These are phyloP conservation scores for Phytophthora pseudosyringae DNA, from an alignment of 352 stramenopile genomes.

Conservation along the genomic window DNA sequence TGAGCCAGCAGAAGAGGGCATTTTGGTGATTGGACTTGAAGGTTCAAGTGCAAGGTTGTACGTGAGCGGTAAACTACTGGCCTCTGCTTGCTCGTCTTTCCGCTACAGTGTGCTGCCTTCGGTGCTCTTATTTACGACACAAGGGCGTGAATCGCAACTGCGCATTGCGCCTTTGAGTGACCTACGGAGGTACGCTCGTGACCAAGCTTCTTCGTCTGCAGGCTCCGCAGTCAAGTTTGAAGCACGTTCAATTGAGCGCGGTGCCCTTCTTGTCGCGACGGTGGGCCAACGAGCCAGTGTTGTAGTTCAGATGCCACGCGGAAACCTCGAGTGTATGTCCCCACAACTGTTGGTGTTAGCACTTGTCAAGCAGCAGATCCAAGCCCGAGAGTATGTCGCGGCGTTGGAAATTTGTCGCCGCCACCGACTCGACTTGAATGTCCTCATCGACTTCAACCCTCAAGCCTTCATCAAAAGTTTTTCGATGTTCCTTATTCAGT, in stretches of 20 bases:
- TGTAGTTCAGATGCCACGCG: conserved; percentile 77
- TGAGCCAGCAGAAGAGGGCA: neutral
- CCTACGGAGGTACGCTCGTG: conserved; percentile 15
- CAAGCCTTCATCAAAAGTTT: conserved; percentile 51
- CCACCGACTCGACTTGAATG: conserved; percentile 79
- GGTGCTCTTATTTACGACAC: conserved; percentile 69
- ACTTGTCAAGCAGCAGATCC: conserved; percentile 52
- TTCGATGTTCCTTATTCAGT: conserved; percentile 33
- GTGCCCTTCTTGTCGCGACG: conserved; percentile 64
- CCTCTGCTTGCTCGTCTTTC: conserved; percentile 67
- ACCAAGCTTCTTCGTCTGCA: neutral
- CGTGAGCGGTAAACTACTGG: conserved; percentile 51
- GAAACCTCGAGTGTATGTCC: conserved; percentile 75
- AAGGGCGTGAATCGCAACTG: conserved; percentile 63
- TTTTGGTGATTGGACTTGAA: conserved; percentile 54
- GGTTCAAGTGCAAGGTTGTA: conserved; percentile 51
- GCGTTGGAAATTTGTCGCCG: conserved; percentile 78
- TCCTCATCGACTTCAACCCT: conserved; percentile 72
- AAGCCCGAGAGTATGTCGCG: conserved; percentile 42
- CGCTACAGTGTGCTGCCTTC: conserved; percentile 44
- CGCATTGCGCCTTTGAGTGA: conserved; percentile 46
- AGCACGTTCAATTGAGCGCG: conserved; percentile 64
- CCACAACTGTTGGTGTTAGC: conserved; percentile 68
- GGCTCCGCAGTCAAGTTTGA: conserved; percentile 35
- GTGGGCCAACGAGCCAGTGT: conserved; percentile 60